phyloP scores from a whole-genome alignment of 2,329 filamentous ascomycete species.

The Diaporthe citri region DNA sequence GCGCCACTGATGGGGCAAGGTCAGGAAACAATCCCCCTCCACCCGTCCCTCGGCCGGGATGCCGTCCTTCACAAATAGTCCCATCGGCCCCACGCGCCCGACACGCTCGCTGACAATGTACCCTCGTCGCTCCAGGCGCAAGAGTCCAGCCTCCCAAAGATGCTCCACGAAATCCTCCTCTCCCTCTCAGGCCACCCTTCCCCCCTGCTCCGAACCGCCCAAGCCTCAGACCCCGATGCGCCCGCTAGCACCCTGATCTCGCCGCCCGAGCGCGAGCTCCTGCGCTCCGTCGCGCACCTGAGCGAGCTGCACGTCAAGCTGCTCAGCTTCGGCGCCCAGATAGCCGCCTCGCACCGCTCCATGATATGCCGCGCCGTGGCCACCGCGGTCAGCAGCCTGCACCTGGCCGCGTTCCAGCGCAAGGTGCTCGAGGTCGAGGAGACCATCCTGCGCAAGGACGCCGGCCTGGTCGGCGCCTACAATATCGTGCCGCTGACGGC shows the following conservation, averaged over 20 bases:
- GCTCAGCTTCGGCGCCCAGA: constrained; percentile 73
- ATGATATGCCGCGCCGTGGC: constrained; percentile 90
- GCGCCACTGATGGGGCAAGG: constrained; percentile 32
- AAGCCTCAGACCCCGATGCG: constrained; percentile 57
- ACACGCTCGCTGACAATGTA: constrained; percentile 27
- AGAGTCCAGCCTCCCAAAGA: constrained; percentile 54
- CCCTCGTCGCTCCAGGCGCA: constrained; percentile 15
- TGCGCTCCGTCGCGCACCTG: constrained; percentile 81
- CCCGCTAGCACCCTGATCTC: constrained; percentile 68
- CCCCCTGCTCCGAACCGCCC: constrained; percentile 77
- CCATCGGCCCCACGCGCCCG: not conserved
- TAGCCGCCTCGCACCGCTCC: constrained; percentile 79
- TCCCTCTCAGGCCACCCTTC: constrained; percentile 95
- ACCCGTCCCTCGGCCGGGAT: not conserved
- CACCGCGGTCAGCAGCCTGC: constrained; percentile 78
- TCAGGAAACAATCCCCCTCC: constrained; percentile 25
- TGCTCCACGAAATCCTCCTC: constrained; percentile 99
- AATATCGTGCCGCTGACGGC: constrained; percentile 92
- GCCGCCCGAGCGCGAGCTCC: constrained; percentile 84
- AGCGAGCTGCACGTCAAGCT: constrained; percentile 83
- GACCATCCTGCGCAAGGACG: constrained; percentile 80
- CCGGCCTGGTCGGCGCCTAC: constrained; percentile 87
- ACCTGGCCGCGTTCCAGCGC: constrained; percentile 84
- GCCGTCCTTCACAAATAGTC: not conserved
- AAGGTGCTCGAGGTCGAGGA: constrained; percentile 89